Base-by-base conservation (phyloP, 1,284 basidiomycete species). In the Stygiomarasmius scandens region DNA sequence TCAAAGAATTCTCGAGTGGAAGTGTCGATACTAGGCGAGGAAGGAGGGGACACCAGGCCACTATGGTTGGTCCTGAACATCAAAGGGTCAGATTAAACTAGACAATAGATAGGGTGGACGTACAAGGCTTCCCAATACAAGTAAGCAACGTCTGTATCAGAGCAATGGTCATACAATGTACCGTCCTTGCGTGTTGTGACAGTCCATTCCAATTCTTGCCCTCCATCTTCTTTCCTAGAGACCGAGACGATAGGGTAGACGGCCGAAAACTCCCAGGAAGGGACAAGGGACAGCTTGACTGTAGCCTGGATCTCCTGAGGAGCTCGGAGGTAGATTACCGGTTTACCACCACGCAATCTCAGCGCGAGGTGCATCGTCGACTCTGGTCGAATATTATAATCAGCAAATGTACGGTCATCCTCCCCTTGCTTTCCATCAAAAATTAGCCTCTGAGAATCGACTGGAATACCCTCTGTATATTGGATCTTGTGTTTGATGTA, bases 351-450 rank as follows among this genome's bases (percentile, higher is more conserved):
- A 14, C 41, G 1, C 16, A 41, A 41, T 5, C 27, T 27, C 16
- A 23, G 38, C 5, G 8, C 14, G 12, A 48, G 32, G 10, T 3
- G 10, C 2, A 53, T 4, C 16, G 38, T 41, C 6, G 14, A 20
- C 25, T 41, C 19, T 2, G n/a, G 1, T 29, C 16, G 24, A 1
- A 22, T 24, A 14, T 38, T 12, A 20, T 25, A 11, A 6, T 93
- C 92, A 2, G 89, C 90, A 11, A 92, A 77, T 1, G 90, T 92
- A n/a, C 90, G 85, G 32, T 90, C 90, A 61, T 93, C 90, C 69
- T 92, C 90, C 20, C 92, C 77, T 72, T 93, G 90, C 76, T 93
- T 93, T 29, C 91, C 92, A 25, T 91, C 92, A 56, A 93, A 94
- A 75, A 94, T 90, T 59, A 80, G 84, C 74, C 85, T 92, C 76